Evolutionary conservation across 495 filamentous ascomycete genomes (phyloP).

Genomic region (Penicillium angulare): DNA sequence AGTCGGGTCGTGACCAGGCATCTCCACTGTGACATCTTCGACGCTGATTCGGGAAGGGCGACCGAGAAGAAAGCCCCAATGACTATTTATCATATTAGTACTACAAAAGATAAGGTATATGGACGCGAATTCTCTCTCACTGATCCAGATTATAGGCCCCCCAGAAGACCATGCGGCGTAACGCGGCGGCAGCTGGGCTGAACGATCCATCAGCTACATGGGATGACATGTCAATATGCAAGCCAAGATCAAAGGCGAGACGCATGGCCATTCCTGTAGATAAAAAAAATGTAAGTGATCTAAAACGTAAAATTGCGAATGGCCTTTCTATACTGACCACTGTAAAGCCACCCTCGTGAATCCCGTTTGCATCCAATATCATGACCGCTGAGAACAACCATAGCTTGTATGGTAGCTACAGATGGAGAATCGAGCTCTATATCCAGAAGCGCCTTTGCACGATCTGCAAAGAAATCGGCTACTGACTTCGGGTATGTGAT

Average conservation of each 20-base stretch:
- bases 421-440: constrained; percentile 33
- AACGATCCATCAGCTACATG: constrained; percentile 27
- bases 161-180: constrained; percentile 34
- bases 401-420: constrained; percentile 34
- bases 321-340: constrained; percentile 19
- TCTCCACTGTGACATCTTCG: constrained; percentile 24
- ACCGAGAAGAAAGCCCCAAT: constrained; percentile 31
- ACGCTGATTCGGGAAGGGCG: constrained; percentile 23
- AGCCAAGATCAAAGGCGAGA: constrained; percentile 33
- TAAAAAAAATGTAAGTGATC: neutral
- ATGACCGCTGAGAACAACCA: constrained; percentile 33
- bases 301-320: neutral
- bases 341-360: constrained; percentile 38
- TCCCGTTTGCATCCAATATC: constrained; percentile 28
- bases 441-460: constrained; percentile 32
- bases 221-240: constrained; percentile 31
- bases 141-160: constrained; percentile 33
- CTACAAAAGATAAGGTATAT: neutral
- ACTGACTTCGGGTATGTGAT: constrained; percentile 29
- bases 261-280: constrained; percentile 37
- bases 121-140: constrained; percentile 17
- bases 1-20: constrained; percentile 3
- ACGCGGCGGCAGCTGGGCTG: constrained; percentile 19
- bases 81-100: constrained; percentile 11
- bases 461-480: constrained; percentile 29